Evolutionary conservation across 495 filamentous ascomycete species (phyloP), one percentile per base, ranked within the genome.

Genomic region (Daldinia childiae): DNA sequence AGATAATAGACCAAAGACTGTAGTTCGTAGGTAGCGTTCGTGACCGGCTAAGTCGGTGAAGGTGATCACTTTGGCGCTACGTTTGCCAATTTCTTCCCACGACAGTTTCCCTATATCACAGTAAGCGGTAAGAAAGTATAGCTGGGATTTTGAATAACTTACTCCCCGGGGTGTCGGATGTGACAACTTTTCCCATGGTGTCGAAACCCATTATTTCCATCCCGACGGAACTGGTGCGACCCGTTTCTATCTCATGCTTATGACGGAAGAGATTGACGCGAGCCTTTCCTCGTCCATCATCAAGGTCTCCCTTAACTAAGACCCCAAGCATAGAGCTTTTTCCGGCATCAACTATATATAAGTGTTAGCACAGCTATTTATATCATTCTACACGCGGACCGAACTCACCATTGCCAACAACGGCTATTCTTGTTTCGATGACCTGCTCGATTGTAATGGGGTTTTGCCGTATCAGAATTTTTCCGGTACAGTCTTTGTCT

Each of bases 191-290:
- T 17, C 96, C 95, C 60, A 85, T 87, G 64, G 90, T 92, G 78
- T 98, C 94, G 73, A 98, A 99, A 11, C 95, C 95, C 93, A 99
- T 95, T 55, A 99, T 99, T 79, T 99, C 95, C 93, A 97, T 92
- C 27, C 95, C 95, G 3, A 99, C 95, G 1, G 96, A 98, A 79
- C 92, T 95, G 6, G 95, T 99, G 64, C 95, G 87, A 0, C 95
- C 95, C 55, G 91, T 95, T 77, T 99, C 95, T 54, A 98, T 90
- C 79, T 99, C 95, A 76, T 99, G 95, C 78, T 98, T 98, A 76
- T 99, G 95, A 24, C 95, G 86, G 83, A 99, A 99, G 12, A 99
- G 91, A 71, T 98, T 99, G 64, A 99, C 91, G 58, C 95, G 91
- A 38, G 94, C 94, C 80, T 92, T 95, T 27, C 95, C 95, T 71